Conservation (phyloP, 176 grass and related monocot genomes). For the Rhynchospora breviuscula region DNA sequence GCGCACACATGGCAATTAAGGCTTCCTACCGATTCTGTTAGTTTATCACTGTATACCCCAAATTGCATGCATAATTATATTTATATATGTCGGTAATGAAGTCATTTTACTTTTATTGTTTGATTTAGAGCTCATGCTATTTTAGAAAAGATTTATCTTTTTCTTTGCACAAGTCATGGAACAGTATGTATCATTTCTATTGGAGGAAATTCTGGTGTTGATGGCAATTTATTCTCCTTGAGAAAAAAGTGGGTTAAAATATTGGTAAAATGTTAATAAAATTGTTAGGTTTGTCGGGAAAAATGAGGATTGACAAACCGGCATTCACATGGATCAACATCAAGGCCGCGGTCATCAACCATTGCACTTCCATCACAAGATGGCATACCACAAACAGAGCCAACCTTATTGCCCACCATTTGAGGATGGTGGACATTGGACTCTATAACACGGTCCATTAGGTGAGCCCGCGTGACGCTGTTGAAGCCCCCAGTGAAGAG, state of each 20-base stretch:
- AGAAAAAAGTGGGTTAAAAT: not conserved
- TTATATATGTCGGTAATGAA: not conserved
- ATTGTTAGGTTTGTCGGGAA: not conserved
- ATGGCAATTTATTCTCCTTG: not conserved
- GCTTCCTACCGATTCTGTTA: not conserved
- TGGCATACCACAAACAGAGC: slow-evolving; percentile 65
- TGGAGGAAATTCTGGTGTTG: not conserved
- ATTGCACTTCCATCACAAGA: slow-evolving; percentile 86
- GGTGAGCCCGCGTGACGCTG: slow-evolving; percentile 86
- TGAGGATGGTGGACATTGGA: slow-evolving; percentile 69
- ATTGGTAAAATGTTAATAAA: not conserved
- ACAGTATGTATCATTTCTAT: not conserved
- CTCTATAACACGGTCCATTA: slow-evolving; percentile 94
- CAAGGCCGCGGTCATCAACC: slow-evolving; percentile 68
- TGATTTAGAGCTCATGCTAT: not conserved
- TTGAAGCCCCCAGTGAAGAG: slow-evolving; percentile 95
- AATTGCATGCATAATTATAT: not conserved
- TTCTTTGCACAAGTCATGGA: not conserved
- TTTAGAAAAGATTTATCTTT: not conserved
- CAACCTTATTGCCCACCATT: slow-evolving; percentile 62
- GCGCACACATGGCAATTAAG: not conserved
- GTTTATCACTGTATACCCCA: not conserved
- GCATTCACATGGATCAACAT: slow-evolving; percentile 82
- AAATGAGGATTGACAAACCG: slow-evolving; percentile 22
- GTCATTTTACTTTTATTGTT: not conserved